Evolutionary conservation across 1,284 basidiomycete genomes (phyloP).

Genomic region (Papiliotrema laurentii): DNA sequence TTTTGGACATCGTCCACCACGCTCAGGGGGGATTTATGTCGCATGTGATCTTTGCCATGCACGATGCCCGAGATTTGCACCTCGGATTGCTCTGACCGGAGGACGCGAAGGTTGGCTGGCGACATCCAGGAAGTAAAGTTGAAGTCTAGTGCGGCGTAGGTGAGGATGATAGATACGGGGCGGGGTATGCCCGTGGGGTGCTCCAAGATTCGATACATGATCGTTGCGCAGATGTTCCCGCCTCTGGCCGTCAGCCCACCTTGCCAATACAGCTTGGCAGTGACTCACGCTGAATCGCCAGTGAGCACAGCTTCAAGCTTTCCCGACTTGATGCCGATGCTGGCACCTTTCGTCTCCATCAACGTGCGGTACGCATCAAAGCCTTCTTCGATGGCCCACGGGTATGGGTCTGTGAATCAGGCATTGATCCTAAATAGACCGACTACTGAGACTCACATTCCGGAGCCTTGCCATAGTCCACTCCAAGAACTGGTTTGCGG

Average conservation of each 20-base stretch:
- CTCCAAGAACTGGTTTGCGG: constrained; percentile 72
- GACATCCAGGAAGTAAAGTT: constrained; percentile 99
- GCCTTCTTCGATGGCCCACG: constrained; percentile 89
- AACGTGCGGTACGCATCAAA: constrained; percentile 84
- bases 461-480: constrained; percentile 95
- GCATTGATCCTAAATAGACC: neutral
- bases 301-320: constrained; percentile 69
- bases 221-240: constrained; percentile 73
- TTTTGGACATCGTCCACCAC: constrained; percentile 66
- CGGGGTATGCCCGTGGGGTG: constrained; percentile 50
- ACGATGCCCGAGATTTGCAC: constrained; percentile 57
- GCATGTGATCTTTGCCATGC: constrained; percentile 80
- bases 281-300: constrained; percentile 85
- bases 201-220: constrained; percentile 79
- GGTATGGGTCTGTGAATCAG: constrained; percentile 70
- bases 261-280: neutral
- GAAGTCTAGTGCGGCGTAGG: constrained; percentile 76
- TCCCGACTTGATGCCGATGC: constrained; percentile 70
- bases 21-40: constrained; percentile 76
- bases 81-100: constrained; percentile 75
- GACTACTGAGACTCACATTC: constrained; percentile 69
- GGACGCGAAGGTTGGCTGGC: constrained; percentile 71
- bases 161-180: constrained; percentile 75
- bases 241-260: constrained; percentile 55
- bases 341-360: constrained; percentile 69